Conservation (phyloP, 768 basidiomycete genomes). For the Boletus sp. region DNA sequence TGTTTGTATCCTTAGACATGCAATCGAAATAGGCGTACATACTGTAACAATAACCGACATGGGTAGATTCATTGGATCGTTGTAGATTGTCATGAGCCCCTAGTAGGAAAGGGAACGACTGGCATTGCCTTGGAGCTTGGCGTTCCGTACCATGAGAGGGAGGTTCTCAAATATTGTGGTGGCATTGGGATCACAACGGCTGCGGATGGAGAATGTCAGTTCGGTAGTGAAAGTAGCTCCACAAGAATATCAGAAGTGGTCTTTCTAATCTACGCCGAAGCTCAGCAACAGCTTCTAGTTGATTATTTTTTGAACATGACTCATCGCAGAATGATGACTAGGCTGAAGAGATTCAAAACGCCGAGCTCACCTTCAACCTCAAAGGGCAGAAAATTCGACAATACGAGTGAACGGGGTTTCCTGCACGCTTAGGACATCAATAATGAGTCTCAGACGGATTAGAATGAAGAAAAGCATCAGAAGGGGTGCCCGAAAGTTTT, state of each 20-base stretch:
- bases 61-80: background rate
- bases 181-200: background rate
- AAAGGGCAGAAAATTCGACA: background rate
- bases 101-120: background rate
- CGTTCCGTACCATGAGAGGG: background rate
- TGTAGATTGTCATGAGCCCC: background rate
- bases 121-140: background rate
- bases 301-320: constrained; percentile 47
- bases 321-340: constrained; percentile 20
- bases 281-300: constrained; percentile 93
- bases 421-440: constrained; percentile 1
- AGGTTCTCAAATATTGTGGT: too few species aligned
- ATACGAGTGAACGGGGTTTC: background rate
- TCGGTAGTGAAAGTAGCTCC: background rate
- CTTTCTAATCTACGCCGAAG: constrained; percentile 59
- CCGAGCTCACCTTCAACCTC: constrained; percentile 8
- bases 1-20: constrained; percentile 4
- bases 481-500: constrained; percentile 70
- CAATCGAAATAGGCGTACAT: constrained; percentile 1
- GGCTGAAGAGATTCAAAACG: too few species aligned
- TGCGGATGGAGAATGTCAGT: background rate
- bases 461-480: constrained; percentile 46
- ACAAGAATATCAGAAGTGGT: constrained; percentile 33
- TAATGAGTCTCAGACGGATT: background rate
- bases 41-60: background rate